Evolutionary conservation across 495 filamentous ascomycete genomes (phyloP).

Genomic region (Extremus antarcticus): DNA sequence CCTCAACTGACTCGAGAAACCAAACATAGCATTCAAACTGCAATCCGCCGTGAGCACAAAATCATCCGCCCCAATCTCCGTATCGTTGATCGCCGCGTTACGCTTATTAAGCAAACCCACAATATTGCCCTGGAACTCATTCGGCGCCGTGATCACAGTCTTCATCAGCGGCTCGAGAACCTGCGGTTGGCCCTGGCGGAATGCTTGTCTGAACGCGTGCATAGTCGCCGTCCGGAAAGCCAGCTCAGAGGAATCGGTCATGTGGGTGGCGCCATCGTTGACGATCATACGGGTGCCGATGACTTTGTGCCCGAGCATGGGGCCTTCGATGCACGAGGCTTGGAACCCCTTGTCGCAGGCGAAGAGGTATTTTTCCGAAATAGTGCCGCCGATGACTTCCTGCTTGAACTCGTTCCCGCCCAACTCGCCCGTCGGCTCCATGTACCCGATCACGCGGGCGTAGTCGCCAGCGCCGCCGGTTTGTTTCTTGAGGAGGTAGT

Average conservation of each 20-base stretch:
- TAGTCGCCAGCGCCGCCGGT: conserved; percentile 94
- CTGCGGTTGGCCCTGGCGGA: conserved; percentile 61
- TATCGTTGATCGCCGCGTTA: conserved; percentile 88
- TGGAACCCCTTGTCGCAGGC: conserved; percentile 97
- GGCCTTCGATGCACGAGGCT: conserved; percentile 72
- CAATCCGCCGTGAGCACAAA: conserved; percentile 93
- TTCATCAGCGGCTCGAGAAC: conserved; percentile 98
- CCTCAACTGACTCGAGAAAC: conserved; percentile 78
- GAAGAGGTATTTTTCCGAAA: conserved; percentile 91
- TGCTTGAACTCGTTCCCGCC: conserved; percentile 77
- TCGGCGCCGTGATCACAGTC: conserved; percentile 86
- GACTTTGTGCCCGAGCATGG: conserved; percentile 86
- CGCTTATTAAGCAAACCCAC: conserved; percentile 94
- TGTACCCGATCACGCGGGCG: conserved; percentile 81
- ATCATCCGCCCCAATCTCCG: conserved; percentile 87
- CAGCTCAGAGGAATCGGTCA: conserved; percentile 96
- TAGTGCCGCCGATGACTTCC: conserved; percentile 76
- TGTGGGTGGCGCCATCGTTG: conserved; percentile 95
- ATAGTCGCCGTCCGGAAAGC: conserved; percentile 95
- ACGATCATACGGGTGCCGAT: conserved; percentile 83
- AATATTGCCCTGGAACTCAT: conserved; percentile 96
- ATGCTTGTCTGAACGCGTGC: conserved; percentile 95
- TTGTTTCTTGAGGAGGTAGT: conserved; percentile 93
- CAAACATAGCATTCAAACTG: conserved; percentile 93
- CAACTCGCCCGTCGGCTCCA: conserved; percentile 70